Evolutionary conservation across 768 basidiomycete genomes (phyloP).

Genomic region (Suillus subaureus): DNA sequence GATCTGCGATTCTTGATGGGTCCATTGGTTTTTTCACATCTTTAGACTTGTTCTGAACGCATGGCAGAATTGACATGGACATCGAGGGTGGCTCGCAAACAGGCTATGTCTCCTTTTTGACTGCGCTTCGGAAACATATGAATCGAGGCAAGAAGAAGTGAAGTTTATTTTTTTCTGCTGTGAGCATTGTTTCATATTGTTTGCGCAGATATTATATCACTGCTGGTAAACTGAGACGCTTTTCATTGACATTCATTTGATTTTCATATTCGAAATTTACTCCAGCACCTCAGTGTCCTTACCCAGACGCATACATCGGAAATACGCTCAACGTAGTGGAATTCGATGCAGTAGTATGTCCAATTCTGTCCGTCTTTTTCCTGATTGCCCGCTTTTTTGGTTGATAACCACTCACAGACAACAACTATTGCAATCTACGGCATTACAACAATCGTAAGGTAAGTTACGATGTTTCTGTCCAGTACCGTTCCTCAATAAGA

Average conservation of each 20-base stretch:
- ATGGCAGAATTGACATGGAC: constrained; percentile 43
- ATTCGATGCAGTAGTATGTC: constrained; percentile 53
- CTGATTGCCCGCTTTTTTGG: constrained; percentile 15
- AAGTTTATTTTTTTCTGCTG: constrained; percentile 6
- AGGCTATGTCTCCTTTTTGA: constrained; percentile 33
- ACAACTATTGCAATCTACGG: background rate
- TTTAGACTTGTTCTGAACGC: background rate
- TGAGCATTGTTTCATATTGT: constrained; percentile 9
- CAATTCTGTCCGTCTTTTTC: constrained; percentile 42
- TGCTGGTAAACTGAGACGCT: constrained; percentile 30
- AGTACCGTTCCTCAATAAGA: background rate
- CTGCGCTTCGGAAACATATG: constrained; percentile 29
- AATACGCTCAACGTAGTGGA: constrained; percentile 42
- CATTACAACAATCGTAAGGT: background rate
- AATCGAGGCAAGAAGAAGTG: constrained; percentile 28
- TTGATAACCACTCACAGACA: constrained; percentile 2
- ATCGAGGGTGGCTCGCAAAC: constrained; percentile 45
- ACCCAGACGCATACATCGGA: constrained; percentile 47
- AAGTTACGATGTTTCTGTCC: constrained; percentile 3
- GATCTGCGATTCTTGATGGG: constrained; percentile 73
- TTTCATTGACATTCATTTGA: background rate
- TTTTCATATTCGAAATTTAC: constrained; percentile 2
- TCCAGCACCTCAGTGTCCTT: constrained; percentile 46
- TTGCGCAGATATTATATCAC: constrained; percentile 44
- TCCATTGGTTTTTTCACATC: constrained; percentile 25